Evolutionary conservation across 495 filamentous ascomycete species (phyloP).

Genomic region (Trichoderma reesei): DNA sequence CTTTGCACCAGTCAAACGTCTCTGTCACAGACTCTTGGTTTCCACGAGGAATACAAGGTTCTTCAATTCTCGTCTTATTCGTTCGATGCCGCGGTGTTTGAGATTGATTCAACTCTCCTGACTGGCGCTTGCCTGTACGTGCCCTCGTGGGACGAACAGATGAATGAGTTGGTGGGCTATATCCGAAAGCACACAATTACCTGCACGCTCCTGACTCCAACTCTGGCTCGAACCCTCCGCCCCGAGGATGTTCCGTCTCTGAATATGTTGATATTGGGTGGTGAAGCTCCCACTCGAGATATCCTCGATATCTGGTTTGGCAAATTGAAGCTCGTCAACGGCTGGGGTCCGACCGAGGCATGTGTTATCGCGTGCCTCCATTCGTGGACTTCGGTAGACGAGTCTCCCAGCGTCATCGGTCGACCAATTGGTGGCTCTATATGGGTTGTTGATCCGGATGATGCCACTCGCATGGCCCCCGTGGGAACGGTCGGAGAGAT

Average conservation of each 20-base stretch:
- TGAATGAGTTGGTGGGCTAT: background rate
- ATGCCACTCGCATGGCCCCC: constrained; percentile 34
- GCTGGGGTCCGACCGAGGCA: constrained; percentile 10
- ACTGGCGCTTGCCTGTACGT: constrained; percentile 49
- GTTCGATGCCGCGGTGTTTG: constrained; percentile 45
- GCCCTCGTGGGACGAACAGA: constrained; percentile 25
- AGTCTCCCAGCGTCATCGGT: constrained; percentile 30
- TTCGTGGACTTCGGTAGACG: background rate
- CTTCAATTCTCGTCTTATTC: constrained; percentile 50
- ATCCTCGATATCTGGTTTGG: constrained; percentile 15
- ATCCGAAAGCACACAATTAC: background rate
- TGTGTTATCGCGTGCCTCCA: background rate
- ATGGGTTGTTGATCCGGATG: constrained; percentile 38
- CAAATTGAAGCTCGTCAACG: constrained; percentile 12
- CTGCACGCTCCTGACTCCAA: background rate
- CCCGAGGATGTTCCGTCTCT: constrained; percentile 4
- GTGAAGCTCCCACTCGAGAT: background rate
- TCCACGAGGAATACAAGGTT: constrained; percentile 31
- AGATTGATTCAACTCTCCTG: constrained; percentile 42
- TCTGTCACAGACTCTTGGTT: constrained; percentile 46
- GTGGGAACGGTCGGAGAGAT: constrained; percentile 39
- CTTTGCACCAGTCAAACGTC: constrained; percentile 25
- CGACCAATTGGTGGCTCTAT: constrained; percentile 34
- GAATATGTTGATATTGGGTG: background rate
- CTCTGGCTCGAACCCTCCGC: background rate